Evolutionary conservation across 2,329 filamentous ascomycete genomes (phyloP), one percentile per base, ranked within the genome.

Genomic region (Uncinocarpus reesii): DNA sequence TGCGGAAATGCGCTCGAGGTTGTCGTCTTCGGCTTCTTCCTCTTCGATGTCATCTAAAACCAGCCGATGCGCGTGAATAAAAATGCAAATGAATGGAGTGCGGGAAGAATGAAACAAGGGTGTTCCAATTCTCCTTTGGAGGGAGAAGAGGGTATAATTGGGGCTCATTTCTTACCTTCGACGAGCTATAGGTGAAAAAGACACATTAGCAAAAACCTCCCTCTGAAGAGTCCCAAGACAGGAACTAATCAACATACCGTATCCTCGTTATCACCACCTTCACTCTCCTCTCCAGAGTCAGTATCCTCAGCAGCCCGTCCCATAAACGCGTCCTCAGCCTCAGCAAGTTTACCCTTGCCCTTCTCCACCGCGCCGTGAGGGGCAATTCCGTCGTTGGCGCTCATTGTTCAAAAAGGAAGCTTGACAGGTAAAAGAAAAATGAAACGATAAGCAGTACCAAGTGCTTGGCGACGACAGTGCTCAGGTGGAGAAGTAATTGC

Each of bases 1-100:
- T 49, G 79, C 73, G 64, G 94, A 86, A 65, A 98, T 95, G 70
- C 90, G 89, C 65, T 93, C 86, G 75, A 95, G 79, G 67, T 85
- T 84, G 61, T 86, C 77, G 15, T 61, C 72, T 2, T 23, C 52
- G 11, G 7, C 41, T 18, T 54, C 83, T 48, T 88, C 86, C 37
- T 84, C 83, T 46, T 86, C 84, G 58, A 83, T 82, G 49, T 71
- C 76, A 70, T 66, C 61, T 59, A 49, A 40, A 48, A n/a, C n/a
- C n/a, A n/a, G n/a, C n/a, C 31, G 40, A 51, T 48, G 53, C 38
- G 26, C 55, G 48, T 55, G 49, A 37, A 48, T 55, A 50, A 57
- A 29, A 11, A 15, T 7, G 4, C 58, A 8, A 32, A 35, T 36
- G 15, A 37, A 23, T n/a, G n/a, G n/a, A n/a, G n/a, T n/a, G n/a